Evolutionary conservation across 495 filamentous ascomycete species (phyloP).

Genomic region (Penicillium coprophilum): DNA sequence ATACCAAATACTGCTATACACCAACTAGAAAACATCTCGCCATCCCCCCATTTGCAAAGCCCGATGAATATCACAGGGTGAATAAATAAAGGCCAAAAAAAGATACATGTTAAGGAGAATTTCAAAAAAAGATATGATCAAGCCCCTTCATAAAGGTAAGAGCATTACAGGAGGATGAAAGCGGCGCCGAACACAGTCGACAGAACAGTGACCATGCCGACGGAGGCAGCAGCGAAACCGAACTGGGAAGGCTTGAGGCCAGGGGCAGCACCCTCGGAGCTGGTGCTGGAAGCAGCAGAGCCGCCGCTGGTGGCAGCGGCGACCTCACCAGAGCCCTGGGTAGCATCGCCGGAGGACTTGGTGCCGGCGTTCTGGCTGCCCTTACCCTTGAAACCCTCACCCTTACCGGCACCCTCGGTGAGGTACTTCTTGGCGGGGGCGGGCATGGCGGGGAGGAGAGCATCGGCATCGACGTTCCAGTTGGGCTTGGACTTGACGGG

Average conservation of each 20-base stretch:
- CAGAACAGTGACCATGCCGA: constrained; percentile 53
- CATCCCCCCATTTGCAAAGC: constrained; percentile 8
- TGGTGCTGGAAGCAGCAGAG: constrained; percentile 35
- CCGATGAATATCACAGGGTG: constrained; percentile 2
- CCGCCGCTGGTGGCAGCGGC: constrained; percentile 27
- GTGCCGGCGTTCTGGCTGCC: constrained; percentile 72
- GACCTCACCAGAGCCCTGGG: constrained; percentile 60
- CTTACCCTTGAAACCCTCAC: constrained; percentile 65
- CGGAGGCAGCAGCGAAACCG: constrained; percentile 53
- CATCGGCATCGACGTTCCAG: constrained; percentile 70
- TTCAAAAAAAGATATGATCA: constrained; percentile 8
- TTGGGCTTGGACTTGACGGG: constrained; percentile 58
- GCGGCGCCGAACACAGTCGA: constrained; percentile 66
- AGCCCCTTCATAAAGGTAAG: constrained; percentile 3
- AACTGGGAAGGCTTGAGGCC: constrained; percentile 44
- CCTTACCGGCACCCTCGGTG: constrained; percentile 69
- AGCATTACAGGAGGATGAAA: constrained; percentile 44
- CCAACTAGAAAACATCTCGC: constrained; percentile 11
- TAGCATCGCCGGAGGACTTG: constrained; percentile 59
- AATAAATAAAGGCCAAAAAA: constrained; percentile 16
- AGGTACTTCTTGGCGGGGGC: constrained; percentile 65
- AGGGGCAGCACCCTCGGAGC: constrained; percentile 46
- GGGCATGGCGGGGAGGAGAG: constrained; percentile 80
- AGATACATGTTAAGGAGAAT: constrained; percentile 23
- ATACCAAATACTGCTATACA: constrained; percentile 23